Evolutionary conservation across 768 basidiomycete genomes (phyloP).

Genomic region (Cytidiella melzeri): DNA sequence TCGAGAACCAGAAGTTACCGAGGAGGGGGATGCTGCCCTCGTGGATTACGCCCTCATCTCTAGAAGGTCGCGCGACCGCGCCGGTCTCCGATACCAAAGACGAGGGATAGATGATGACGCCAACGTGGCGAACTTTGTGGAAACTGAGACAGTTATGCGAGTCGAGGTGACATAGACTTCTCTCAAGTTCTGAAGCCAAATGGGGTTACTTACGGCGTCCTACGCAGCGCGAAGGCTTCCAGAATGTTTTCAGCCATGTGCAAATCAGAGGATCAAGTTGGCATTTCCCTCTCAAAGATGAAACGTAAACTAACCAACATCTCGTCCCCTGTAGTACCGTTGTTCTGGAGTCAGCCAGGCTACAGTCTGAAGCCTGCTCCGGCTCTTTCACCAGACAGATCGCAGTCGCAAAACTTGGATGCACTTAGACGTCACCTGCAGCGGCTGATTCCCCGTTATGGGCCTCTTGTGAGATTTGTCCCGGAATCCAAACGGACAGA

Average conservation of each 20-base stretch:
- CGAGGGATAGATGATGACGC: slow-evolving; percentile 92
- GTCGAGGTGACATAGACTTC: slow-evolving; percentile 48
- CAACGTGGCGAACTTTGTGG: slow-evolving; percentile 92
- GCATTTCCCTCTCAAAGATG: slow-evolving; percentile 21
- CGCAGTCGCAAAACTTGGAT: slow-evolving; percentile 63
- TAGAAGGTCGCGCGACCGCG: slow-evolving; percentile 80
- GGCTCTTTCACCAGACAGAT: slow-evolving; percentile 64
- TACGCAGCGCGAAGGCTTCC: slow-evolving; percentile 60
- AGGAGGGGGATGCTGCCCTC: slow-evolving; percentile 30
- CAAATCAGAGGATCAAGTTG: slow-evolving; percentile 89
- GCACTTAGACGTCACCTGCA: slow-evolving; percentile 71
- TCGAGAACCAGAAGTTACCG: slow-evolving; percentile 35
- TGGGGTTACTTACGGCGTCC: background rate
- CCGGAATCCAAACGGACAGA: slow-evolving; percentile 1
- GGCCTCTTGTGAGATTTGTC: slow-evolving; percentile 56
- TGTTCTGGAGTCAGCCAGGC: slow-evolving; percentile 89
- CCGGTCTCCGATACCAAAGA: slow-evolving; percentile 91
- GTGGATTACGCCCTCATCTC: slow-evolving; percentile 83
- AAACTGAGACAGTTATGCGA: slow-evolving; percentile 85
- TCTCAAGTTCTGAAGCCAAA: background rate
- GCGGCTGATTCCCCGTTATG: slow-evolving; percentile 60
- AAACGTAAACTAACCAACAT: background rate
- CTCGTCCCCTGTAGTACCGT: slow-evolving; percentile 70
- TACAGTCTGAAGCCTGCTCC: slow-evolving; percentile 88
- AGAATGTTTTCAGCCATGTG: slow-evolving; percentile 82